Conservation (phyloP, 106 monocot genomes). For the Narthecium ossifragum region DNA sequence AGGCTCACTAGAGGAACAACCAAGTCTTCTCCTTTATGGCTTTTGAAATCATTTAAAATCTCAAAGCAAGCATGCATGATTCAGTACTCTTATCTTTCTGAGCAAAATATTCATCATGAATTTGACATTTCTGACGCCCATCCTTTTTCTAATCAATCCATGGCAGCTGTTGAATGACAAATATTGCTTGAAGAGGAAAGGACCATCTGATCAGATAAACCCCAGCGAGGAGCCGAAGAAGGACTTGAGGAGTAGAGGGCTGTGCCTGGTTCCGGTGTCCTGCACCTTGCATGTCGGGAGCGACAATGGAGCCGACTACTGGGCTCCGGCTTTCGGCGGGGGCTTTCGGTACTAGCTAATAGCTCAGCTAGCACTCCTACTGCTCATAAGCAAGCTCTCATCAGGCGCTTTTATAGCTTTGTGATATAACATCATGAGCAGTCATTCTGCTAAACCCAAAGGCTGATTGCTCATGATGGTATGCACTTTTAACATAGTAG, state of each 20-base stretch:
- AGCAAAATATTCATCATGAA: too few species aligned
- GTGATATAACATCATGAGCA: conserved; percentile 67
- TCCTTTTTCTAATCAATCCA: neutral
- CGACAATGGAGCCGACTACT: conserved; percentile 57
- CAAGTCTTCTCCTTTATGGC: too few species aligned
- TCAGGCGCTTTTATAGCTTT: neutral
- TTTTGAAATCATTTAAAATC: neutral
- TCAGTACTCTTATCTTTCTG: neutral
- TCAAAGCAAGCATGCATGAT: neutral
- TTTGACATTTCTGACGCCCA: too few species aligned
- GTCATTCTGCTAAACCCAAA: conserved; percentile 31
- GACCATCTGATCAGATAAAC: conserved; percentile 32
- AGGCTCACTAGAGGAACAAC: too few species aligned
- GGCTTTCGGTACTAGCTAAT: conserved; percentile 18
- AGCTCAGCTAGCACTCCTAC: too few species aligned
- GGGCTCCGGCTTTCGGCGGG: conserved; percentile 42
- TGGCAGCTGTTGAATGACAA: conserved; percentile 27
- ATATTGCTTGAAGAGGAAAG: conserved; percentile 25
- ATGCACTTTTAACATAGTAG: conserved; percentile 6
- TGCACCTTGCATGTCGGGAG: conserved; percentile 55
- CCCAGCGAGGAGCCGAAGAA: conserved; percentile 22
- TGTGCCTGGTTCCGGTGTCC: conserved; percentile 72
- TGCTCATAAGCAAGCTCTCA: neutral
- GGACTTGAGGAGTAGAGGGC: conserved; percentile 65
- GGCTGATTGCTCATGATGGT: conserved; percentile 55